These are phyloP conservation scores for Fusarium luffae DNA, from an alignment of 2,329 filamentous ascomycete species.

Conservation along the genomic window DNA sequence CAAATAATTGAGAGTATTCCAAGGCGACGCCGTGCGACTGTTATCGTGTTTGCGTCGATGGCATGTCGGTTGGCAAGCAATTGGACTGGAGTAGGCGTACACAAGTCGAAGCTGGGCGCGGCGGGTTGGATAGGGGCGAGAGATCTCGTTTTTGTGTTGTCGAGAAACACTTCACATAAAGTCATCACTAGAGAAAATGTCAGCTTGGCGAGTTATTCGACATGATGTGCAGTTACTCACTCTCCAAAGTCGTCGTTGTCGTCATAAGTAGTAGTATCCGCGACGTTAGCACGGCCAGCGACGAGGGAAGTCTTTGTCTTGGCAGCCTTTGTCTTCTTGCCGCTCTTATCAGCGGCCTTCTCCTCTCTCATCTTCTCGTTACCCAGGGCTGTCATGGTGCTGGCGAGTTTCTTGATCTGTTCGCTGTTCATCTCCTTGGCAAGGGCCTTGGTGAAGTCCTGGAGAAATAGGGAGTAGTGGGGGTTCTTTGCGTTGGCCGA, in stretches of 20 bases:
- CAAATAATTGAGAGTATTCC: conserved; percentile 8
- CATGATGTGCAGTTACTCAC: conserved; percentile 64
- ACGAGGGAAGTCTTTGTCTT: conserved; percentile 93
- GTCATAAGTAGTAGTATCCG: conserved; percentile 78
- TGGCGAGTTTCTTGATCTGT: conserved; percentile 96
- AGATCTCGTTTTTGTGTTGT: conserved; percentile 17
- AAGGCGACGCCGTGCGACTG: conserved; percentile 15
- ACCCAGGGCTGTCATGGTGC: conserved; percentile 84
- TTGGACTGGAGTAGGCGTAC: conserved; percentile 12
- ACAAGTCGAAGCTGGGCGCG: conserved; percentile 20
- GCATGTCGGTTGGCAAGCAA: conserved; percentile 1
- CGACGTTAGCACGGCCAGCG: conserved; percentile 67
- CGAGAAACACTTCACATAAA: conserved; percentile 70
- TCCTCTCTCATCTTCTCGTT: conserved; percentile 99
- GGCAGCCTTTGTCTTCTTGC: conserved; percentile 96
- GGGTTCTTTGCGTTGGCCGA: conserved; percentile 82
- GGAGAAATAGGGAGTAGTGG: conserved; percentile 88
- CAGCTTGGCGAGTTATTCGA: conserved; percentile 23
- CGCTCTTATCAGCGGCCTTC: conserved; percentile 91
- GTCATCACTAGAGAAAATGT: conserved; percentile 65
- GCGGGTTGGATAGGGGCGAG: conserved; percentile 8
- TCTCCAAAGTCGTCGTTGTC: conserved; percentile 85
- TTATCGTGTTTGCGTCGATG: conserved; percentile 3
- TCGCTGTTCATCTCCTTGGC: conserved; percentile 88
- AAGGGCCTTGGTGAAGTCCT: conserved; percentile 90